phyloP scores from a whole-genome alignment of 106 monocot species.

The Posidonia australis region DNA sequence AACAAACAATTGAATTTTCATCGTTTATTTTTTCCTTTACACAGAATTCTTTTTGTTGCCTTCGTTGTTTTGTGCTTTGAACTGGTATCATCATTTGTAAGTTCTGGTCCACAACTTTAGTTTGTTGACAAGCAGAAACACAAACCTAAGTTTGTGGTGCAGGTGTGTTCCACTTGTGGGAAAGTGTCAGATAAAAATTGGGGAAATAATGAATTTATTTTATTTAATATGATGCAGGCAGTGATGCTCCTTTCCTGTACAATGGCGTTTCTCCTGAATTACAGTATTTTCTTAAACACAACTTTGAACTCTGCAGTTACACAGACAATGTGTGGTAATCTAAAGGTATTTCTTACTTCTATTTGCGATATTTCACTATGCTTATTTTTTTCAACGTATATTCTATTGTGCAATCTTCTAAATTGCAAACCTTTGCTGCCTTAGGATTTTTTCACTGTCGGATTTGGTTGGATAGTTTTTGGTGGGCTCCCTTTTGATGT shows the following conservation, averaged over 20 bases:
- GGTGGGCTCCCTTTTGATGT: constrained; percentile 93
- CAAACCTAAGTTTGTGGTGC: no score
- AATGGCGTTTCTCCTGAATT: constrained; percentile 90
- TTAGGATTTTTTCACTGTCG: constrained; percentile 78
- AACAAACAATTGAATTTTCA: no score
- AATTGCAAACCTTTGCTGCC: constrained; percentile 4
- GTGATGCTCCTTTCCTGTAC: constrained; percentile 79
- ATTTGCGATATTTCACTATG: background rate
- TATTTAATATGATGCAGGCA: constrained; percentile 33
- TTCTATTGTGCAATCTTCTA: background rate
- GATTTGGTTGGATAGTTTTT: constrained; percentile 83
- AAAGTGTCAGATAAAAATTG: background rate
- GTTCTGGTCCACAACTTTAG: no score
- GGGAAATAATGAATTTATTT: background rate
- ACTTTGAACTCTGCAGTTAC: constrained; percentile 85
- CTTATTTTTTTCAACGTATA: background rate
- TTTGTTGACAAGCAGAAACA: no score
- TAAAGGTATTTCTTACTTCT: constrained; percentile 44
- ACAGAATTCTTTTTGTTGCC: no score
- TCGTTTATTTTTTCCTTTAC: no score
- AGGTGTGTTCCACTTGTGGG: no score
- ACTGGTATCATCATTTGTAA: no score
- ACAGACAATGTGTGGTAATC: constrained; percentile 90
- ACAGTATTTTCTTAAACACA: constrained; percentile 85
- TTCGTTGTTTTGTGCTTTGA: no score